Percentiles rank a stretch among this genome's conserved stretches.
These are phyloP conservation scores for Daldinia sp. DNA, from an alignment of 2,329 filamentous ascomycete genomes.

Conservation along the genomic window DNA sequence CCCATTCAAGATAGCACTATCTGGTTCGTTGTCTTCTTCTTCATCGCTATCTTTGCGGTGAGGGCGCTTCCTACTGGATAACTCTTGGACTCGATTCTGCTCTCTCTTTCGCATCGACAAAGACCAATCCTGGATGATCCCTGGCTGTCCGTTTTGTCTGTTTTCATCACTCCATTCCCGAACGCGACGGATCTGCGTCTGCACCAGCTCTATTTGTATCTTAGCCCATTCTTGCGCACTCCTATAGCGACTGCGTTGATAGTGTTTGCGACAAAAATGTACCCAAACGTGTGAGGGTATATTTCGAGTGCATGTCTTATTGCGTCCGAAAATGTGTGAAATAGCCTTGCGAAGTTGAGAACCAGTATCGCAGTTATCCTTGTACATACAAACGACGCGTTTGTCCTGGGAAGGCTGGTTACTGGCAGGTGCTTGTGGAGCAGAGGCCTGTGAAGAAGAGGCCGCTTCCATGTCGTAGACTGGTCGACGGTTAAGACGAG, in stretches of 20 bases:
- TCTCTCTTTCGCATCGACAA: conserved; percentile 72
- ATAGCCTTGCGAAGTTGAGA: conserved; percentile 76
- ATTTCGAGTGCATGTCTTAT: conserved; percentile 77
- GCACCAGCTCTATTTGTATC: conserved; percentile 70
- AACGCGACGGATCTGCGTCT: conserved; percentile 68
- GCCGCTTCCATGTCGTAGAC: conserved; percentile 35
- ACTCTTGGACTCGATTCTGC: conserved; percentile 62
- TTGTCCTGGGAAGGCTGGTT: conserved; percentile 27
- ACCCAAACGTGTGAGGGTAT: conserved; percentile 78
- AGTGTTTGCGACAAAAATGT: conserved; percentile 81
- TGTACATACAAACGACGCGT: conserved; percentile 61
- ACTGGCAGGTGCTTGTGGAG: too few species aligned
- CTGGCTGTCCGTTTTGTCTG: conserved; percentile 46
- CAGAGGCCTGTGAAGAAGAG: conserved; percentile 30
- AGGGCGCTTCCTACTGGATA: conserved; percentile 45
- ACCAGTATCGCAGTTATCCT: conserved; percentile 64
- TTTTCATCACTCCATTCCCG: conserved; percentile 68
- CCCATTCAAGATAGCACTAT: conserved; percentile 47
- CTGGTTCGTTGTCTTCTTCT: conserved; percentile 42
- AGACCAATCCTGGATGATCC: conserved; percentile 66
- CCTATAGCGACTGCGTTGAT: conserved; percentile 78
- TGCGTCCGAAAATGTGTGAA: conserved; percentile 83
- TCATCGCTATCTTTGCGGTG: conserved; percentile 47
- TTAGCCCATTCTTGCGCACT: conserved; percentile 67
- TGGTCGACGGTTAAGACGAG: conserved; percentile 29